These are phyloP conservation scores for Asterochloris erici DNA, from an alignment of 139 green algal species.

Conservation along the genomic window DNA sequence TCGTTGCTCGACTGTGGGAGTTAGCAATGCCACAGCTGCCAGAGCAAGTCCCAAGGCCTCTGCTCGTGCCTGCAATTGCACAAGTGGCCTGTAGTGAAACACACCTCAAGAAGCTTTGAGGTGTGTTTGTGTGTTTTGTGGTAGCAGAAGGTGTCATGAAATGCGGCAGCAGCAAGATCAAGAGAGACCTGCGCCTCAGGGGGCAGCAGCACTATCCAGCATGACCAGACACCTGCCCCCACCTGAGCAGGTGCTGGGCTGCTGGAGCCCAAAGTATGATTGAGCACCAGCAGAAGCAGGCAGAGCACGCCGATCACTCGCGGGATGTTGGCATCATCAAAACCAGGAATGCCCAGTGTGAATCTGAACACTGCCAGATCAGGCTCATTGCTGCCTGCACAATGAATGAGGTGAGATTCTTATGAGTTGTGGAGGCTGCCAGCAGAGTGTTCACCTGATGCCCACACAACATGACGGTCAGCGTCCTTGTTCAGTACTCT, in stretches of 20 bases:
- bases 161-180: not conserved
- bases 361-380: slow-evolving; percentile 89
- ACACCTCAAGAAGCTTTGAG: not conserved
- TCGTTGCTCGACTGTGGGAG: slow-evolving; percentile 66
- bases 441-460: too few relatives aligned
- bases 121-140: not conserved
- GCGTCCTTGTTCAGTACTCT: too few relatives aligned
- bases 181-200: not conserved
- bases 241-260: slow-evolving; percentile 6
- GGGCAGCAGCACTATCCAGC: not conserved
- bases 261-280: slow-evolving; percentile 51
- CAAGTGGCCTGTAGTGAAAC: not conserved
- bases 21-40: slow-evolving; percentile 47
- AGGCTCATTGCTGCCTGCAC: not conserved
- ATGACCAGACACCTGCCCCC: not conserved
- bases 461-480: too few relatives aligned
- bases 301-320: slow-evolving; percentile 61
- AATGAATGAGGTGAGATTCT: too few relatives aligned
- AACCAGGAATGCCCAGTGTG: slow-evolving; percentile 85
- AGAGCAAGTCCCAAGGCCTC: slow-evolving; percentile 66
- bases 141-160: not conserved
- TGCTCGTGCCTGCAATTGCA: slow-evolving; percentile 41
- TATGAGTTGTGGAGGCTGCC: too few relatives aligned
- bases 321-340: slow-evolving; percentile 79
- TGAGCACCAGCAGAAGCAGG: slow-evolving; percentile 56